Conservation (phyloP, 192 early-diverging fungal species). For the Rhizoclosmatium sp. region DNA sequence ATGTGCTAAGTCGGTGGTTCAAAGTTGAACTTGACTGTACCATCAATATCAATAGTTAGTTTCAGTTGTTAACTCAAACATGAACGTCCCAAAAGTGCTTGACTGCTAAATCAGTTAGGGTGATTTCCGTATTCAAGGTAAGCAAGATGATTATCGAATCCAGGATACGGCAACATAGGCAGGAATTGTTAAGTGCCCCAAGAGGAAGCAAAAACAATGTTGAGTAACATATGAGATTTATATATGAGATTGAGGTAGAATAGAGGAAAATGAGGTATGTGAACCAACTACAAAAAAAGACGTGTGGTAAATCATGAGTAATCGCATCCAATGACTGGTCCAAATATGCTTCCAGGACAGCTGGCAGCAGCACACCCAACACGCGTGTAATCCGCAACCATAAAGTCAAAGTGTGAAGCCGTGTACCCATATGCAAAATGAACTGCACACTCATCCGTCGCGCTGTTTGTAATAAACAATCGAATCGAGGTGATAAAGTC, state of each 20-base stretch:
- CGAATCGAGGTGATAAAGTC: slow-evolving; percentile 16
- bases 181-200: too few relatives aligned
- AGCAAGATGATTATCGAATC: too few relatives aligned
- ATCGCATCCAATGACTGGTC: slow-evolving; percentile 19
- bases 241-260: neutral
- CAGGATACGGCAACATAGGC: too few relatives aligned
- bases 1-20: too few relatives aligned
- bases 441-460: slow-evolving; percentile 10
- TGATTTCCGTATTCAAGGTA: too few relatives aligned
- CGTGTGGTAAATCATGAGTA: neutral
- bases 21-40: too few relatives aligned
- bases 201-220: too few relatives aligned
- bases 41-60: too few relatives aligned
- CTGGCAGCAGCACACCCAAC: slow-evolving; percentile 4
- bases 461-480: slow-evolving; percentile 16
- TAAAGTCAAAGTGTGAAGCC: slow-evolving; percentile 15
- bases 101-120: too few relatives aligned
- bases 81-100: too few relatives aligned
- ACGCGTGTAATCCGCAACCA: neutral
- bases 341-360: neutral
- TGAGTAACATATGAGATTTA: too few relatives aligned
- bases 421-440: slow-evolving; percentile 5
- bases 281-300: neutral
- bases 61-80: too few relatives aligned
- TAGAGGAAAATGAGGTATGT: neutral